Conservation (phyloP, 2,329 filamentous ascomycete genomes). For the Chalaropsis thielavioides region DNA sequence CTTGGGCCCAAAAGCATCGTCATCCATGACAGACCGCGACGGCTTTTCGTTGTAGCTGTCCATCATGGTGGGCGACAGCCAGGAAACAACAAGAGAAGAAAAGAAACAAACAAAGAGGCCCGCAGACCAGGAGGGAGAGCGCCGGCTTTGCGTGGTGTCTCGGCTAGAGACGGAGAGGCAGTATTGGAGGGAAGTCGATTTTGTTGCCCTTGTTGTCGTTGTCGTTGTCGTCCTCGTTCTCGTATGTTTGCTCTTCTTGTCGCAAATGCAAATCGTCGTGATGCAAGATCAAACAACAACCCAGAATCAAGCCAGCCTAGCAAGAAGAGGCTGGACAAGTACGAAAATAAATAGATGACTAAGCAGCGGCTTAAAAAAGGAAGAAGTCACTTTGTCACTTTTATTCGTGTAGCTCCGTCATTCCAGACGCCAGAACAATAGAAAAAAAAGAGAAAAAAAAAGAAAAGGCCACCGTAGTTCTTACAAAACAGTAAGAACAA, state of each 20-base stretch:
- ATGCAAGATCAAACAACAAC: too few relatives aligned
- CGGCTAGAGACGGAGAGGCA: not conserved
- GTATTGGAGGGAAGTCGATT: too few relatives aligned
- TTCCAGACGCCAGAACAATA: not conserved
- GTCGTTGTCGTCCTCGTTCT: not conserved
- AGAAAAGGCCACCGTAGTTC: too few relatives aligned
- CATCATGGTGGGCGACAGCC: conserved; percentile 45
- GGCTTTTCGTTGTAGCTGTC: conserved; percentile 48
- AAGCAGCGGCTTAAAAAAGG: not conserved
- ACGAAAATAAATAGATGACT: not conserved
- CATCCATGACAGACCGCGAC: conserved; percentile 36
- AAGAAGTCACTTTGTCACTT: not conserved
- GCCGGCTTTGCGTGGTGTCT: not conserved
- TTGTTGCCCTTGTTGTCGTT: not conserved
- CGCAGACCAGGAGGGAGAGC: not conserved
- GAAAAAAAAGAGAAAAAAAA: too few relatives aligned
- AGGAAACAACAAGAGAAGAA: not conserved
- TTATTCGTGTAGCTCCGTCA: not conserved
- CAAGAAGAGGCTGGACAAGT: not conserved
- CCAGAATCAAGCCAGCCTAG: not conserved
- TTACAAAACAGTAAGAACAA: not conserved
- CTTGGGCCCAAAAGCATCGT: conserved; percentile 67
- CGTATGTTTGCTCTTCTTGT: not conserved
- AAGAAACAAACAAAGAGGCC: not conserved
- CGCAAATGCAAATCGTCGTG: not conserved